phyloP scores from a whole-genome alignment of 441 rosid genomes.

The Brassica hybrid region DNA sequence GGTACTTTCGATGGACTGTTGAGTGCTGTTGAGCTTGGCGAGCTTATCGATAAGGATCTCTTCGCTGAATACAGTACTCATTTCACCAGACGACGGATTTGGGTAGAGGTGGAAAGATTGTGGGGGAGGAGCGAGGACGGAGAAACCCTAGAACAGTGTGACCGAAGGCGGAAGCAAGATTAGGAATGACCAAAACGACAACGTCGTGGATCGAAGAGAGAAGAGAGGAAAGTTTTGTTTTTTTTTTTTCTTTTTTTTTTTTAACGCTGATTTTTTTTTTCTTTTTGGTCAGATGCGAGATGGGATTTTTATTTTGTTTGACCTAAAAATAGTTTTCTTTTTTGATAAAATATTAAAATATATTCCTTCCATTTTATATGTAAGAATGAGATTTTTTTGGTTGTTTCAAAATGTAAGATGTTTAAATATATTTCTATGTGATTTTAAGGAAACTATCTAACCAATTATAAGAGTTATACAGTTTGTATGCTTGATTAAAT shows the following conservation, averaged over 20 bases:
- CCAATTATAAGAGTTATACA: too few relatives aligned
- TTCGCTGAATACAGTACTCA: conserved; percentile 1
- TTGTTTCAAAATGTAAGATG: too few relatives aligned
- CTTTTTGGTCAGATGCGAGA: conserved; percentile 7
- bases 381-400: too few relatives aligned
- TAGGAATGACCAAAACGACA: conserved; percentile 25
- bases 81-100: not conserved
- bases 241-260: not conserved
- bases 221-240: conserved; percentile 19
- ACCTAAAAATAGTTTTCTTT: conserved; percentile 16
- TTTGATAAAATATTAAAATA: not conserved
- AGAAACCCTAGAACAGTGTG: conserved; percentile 23
- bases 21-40: conserved; percentile 94
- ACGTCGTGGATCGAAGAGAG: conserved; percentile 26
- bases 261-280: too few relatives aligned
- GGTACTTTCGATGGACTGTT: conserved; percentile 95
- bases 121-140: conserved; percentile 37
- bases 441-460: too few relatives aligned
- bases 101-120: too few relatives aligned
- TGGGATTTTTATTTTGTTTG: conserved; percentile 27
- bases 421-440: too few relatives aligned
- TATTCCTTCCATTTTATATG: too few relatives aligned
- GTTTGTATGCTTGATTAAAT: too few relatives aligned
- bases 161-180: conserved; percentile 6
- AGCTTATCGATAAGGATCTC: conserved; percentile 62